Percentiles rank a stretch among this genome's conserved stretches.
These are phyloP conservation scores for Botryotinia narcissicola DNA, from an alignment of 2,329 filamentous ascomycete species.

Conservation along the genomic window DNA sequence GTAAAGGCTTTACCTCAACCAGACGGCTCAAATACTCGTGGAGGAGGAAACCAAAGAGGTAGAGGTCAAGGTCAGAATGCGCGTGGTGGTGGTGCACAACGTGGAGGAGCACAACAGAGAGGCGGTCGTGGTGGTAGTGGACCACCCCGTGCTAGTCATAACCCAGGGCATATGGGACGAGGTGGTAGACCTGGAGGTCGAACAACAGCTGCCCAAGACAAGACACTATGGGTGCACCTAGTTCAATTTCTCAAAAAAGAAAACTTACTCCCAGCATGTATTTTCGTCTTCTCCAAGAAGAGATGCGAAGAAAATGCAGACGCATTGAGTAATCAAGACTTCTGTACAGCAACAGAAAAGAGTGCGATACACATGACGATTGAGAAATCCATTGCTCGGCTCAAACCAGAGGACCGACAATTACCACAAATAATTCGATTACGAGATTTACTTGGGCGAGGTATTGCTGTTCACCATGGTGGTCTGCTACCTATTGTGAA, in stretches of 20 bases:
- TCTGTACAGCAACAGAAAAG: constrained; percentile 89
- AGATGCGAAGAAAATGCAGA: constrained; percentile 96
- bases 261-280: constrained; percentile 84
- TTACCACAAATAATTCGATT: constrained; percentile 91
- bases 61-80: constrained; percentile 48
- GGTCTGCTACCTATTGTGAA: constrained; percentile 95
- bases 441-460: constrained; percentile 78
- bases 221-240: constrained; percentile 93
- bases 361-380: constrained; percentile 97
- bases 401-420: constrained; percentile 84
- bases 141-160: constrained; percentile 50
- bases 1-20: constrained; percentile 49
- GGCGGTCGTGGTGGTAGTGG: constrained; percentile 51
- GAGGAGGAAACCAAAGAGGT: constrained; percentile 53
- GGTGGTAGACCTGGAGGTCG: constrained; percentile 81
- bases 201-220: constrained; percentile 88
- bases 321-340: constrained; percentile 91
- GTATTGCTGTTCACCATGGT: constrained; percentile 94
- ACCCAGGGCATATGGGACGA: constrained; percentile 82
- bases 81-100: constrained; percentile 48
- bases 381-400: constrained; percentile 85
- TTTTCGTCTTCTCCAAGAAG: constrained; percentile 99
- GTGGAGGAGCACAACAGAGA: constrained; percentile 50
- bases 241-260: constrained; percentile 88
- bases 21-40: constrained; percentile 39